Conservation (phyloP, 1,284 basidiomycete species). For the Sporisorium scitamineum region DNA sequence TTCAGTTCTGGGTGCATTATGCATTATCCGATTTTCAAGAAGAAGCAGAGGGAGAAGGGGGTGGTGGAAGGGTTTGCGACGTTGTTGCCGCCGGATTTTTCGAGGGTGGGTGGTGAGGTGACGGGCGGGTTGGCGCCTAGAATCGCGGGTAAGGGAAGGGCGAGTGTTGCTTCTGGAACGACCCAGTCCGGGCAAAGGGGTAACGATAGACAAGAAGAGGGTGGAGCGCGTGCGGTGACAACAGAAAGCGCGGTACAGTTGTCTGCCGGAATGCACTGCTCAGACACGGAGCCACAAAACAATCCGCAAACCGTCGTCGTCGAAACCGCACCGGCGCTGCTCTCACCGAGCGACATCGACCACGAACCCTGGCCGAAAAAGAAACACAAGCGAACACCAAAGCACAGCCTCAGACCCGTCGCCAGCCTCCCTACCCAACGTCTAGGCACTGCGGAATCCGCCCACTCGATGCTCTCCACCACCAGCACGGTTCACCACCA, state of each 20-base stretch:
- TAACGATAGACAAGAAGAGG: neutral
- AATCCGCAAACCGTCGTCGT: neutral
- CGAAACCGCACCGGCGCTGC: neutral
- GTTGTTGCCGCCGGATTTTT: slow-evolving; percentile 28
- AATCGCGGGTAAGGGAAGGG: neutral
- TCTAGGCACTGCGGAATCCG: slow-evolving; percentile 27
- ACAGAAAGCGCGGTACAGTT: neutral
- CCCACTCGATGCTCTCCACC: slow-evolving; percentile 8
- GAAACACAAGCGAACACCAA: neutral
- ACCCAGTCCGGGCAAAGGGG: neutral
- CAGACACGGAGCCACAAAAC: too few species aligned
- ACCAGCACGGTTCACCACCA: neutral
- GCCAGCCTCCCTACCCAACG: neutral
- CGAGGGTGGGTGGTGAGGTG: neutral
- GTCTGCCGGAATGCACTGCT: neutral
- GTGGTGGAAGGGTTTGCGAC: neutral
- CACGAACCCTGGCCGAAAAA: neutral
- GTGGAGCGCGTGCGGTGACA: neutral
- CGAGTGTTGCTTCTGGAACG: slow-evolving; percentile 6
- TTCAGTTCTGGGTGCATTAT: slow-evolving; percentile 29
- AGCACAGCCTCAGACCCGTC: neutral
- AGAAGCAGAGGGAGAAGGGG: neutral
- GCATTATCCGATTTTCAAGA: slow-evolving; percentile 34
- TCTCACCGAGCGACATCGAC: neutral
- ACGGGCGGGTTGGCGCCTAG: slow-evolving; percentile 20